Evolutionary conservation across 2,329 filamentous ascomycete species (phyloP).

Genomic region (Aspergillus sp.): DNA sequence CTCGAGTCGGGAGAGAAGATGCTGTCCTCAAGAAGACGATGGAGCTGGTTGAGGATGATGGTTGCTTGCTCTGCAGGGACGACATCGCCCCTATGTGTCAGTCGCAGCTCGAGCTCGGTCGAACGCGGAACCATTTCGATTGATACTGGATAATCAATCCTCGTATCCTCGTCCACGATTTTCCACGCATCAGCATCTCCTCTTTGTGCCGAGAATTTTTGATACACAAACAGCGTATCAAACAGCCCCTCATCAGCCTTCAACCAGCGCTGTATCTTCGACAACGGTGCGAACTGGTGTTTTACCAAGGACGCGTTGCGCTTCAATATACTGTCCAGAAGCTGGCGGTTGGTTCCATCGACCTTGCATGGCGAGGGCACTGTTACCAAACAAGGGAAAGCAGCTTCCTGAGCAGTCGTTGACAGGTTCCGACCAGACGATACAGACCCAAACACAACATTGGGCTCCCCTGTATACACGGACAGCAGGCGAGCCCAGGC

Average conservation of each 20-base stretch:
- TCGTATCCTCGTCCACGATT: slow-evolving; percentile 55
- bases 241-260: slow-evolving; percentile 59
- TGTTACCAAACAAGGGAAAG: slow-evolving; percentile 75
- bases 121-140: slow-evolving; percentile 60
- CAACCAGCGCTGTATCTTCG: slow-evolving; percentile 63
- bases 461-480: slow-evolving; percentile 64
- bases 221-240: slow-evolving; percentile 77
- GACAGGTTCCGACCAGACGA: slow-evolving; percentile 61
- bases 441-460: slow-evolving; percentile 69
- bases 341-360: slow-evolving; percentile 42
- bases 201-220: slow-evolving; percentile 43
- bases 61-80: slow-evolving; percentile 60
- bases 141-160: slow-evolving; percentile 69
- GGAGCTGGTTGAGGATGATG: slow-evolving; percentile 62
- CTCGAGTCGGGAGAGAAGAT: slow-evolving; percentile 39
- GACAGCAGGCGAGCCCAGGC: slow-evolving; percentile 69
- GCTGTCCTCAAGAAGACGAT: slow-evolving; percentile 54
- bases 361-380: slow-evolving; percentile 60
- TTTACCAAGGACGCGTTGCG: slow-evolving; percentile 57
- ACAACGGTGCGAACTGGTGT: slow-evolving; percentile 62
- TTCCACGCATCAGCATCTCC: slow-evolving; percentile 44
- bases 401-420: slow-evolving; percentile 48
- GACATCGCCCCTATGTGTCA: slow-evolving; percentile 57
- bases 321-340: slow-evolving; percentile 56
- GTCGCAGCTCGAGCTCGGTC: slow-evolving; percentile 48